A percentile compares a stretch with the other conserved stretches of the same genome.
Conservation (phyloP, 2,329 filamentous ascomycete genomes). For the Penicillium hesseltinei region DNA sequence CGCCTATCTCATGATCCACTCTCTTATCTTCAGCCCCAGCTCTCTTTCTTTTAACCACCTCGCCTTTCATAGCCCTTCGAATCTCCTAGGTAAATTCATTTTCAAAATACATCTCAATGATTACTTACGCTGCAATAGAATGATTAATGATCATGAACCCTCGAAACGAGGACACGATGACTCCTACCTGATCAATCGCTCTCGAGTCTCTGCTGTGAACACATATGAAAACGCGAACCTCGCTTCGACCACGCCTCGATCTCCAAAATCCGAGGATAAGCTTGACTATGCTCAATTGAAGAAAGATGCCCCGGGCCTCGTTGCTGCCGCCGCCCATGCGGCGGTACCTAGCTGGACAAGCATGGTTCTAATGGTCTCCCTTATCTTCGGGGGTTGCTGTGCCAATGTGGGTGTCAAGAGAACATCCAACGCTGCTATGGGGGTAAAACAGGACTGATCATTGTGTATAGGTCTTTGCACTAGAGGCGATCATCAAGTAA, state of each 20-base stretch:
- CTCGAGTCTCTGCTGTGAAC: neutral
- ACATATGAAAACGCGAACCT: neutral
- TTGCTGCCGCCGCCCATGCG: slow-evolving; percentile 31
- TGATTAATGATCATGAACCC: slow-evolving; percentile 18
- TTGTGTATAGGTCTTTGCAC: slow-evolving; percentile 72
- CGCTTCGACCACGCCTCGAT: neutral
- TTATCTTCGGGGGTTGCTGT: slow-evolving; percentile 96
- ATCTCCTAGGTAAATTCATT: neutral
- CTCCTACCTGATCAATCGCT: slow-evolving; percentile 4
- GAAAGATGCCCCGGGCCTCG: slow-evolving; percentile 19
- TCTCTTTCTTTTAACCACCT: slow-evolving; percentile 3
- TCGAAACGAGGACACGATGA: slow-evolving; percentile 9
- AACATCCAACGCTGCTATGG: slow-evolving; percentile 4
- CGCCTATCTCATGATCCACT: neutral
- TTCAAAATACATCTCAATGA: neutral
- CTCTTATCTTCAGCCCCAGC: slow-evolving; percentile 2
- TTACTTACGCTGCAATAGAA: slow-evolving; percentile 1
- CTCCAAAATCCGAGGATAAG: neutral
- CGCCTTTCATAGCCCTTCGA: neutral
- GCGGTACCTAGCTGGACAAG: slow-evolving; percentile 60
- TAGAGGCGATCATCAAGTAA: slow-evolving; percentile 93
- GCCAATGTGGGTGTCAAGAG: slow-evolving; percentile 67
- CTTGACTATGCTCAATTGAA: slow-evolving; percentile 3
- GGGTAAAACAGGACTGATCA: slow-evolving; percentile 19
- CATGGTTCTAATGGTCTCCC: slow-evolving; percentile 66